phyloP scores from a whole-genome alignment of 306 rosid species.

The Hippophae rhamnoides region DNA sequence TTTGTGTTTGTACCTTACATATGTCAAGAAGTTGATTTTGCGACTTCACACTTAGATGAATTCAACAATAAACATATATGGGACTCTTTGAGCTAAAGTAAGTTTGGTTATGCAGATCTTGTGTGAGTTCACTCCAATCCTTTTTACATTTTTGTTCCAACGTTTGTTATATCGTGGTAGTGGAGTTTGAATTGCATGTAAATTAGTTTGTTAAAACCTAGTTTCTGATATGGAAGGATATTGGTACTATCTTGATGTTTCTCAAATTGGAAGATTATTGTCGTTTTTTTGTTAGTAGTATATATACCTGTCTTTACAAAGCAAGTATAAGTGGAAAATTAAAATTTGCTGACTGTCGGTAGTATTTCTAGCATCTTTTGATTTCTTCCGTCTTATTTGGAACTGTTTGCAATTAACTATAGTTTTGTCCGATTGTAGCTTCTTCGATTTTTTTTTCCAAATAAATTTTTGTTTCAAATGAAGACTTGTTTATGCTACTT shows the following conservation, averaged over 20 bases:
- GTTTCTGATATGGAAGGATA: not conserved
- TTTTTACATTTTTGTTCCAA: no score
- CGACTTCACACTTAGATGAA: no score
- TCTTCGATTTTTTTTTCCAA: not conserved
- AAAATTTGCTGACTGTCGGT: not conserved
- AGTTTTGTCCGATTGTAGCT: not conserved
- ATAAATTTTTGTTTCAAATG: not conserved
- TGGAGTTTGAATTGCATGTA: no score
- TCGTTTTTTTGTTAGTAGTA: slow-evolving; percentile 2
- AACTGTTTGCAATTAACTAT: not conserved
- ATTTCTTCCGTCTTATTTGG: not conserved
- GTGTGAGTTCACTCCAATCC: no score
- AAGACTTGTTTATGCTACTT: not conserved
- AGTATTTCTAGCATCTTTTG: not conserved
- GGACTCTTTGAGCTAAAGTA: no score
- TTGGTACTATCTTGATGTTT: not conserved
- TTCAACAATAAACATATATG: no score
- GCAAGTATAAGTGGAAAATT: not conserved
- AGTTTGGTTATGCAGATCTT: no score
- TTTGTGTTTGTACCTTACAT: no score
- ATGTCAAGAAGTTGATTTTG: no score
- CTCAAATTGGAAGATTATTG: not conserved
- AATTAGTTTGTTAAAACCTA: not conserved
- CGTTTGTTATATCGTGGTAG: no score
- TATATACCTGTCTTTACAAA: not conserved